Conservation (phyloP, 23 red algal genomes). For the Gracilaria caudata region DNA sequence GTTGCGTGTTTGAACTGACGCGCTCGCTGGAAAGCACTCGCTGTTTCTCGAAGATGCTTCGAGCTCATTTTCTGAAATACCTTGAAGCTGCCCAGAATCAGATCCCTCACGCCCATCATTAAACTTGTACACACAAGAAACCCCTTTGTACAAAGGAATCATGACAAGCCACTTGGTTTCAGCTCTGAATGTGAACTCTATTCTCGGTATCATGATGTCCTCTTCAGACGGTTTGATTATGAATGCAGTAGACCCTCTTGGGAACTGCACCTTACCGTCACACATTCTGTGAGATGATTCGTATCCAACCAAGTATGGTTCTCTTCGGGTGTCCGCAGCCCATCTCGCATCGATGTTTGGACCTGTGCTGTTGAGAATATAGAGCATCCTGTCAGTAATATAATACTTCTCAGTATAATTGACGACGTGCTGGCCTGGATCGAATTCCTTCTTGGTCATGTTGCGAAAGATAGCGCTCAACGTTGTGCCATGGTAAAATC, state of each 20-base stretch:
- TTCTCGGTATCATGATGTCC: neutral
- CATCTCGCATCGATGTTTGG: conserved; percentile 15
- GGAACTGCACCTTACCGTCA: neutral
- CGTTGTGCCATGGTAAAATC: conserved; percentile 10
- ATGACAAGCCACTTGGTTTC: neutral
- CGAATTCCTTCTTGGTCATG: neutral
- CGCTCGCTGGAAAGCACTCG: conserved; percentile 39
- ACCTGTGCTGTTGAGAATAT: conserved; percentile 17
- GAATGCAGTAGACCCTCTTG: neutral
- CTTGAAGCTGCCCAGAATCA: neutral
- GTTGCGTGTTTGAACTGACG: neutral
- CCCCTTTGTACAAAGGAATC: neutral
- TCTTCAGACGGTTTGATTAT: neutral
- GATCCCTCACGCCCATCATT: neutral
- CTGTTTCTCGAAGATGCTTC: neutral
- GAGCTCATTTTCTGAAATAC: neutral
- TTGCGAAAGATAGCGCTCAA: neutral
- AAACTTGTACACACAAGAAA: neutral
- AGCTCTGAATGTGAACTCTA: neutral
- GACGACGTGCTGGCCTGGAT: neutral
- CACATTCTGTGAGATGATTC: neutral
- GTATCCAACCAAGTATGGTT: conserved; percentile 21
- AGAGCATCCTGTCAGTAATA: conserved; percentile 12
- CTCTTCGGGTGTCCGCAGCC: neutral
- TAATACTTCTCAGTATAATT: conserved; percentile 1